Conservation (phyloP, 2,329 filamentous ascomycete genomes). For the Neonectria sp. region DNA sequence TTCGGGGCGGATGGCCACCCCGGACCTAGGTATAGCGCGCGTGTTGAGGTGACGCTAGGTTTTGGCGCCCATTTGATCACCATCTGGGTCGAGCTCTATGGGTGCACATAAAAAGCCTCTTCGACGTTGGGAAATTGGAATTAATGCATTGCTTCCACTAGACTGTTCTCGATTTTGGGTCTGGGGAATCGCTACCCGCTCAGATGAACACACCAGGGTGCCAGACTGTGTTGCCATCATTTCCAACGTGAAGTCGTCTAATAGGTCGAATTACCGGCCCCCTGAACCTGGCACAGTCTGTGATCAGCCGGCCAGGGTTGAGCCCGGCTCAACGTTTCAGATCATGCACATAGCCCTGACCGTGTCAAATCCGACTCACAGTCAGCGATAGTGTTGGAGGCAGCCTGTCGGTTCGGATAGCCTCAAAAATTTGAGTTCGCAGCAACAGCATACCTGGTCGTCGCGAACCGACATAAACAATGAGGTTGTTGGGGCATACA, state of each 20-base stretch:
- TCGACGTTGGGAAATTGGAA: conserved; percentile 29
- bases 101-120: conserved; percentile 12
- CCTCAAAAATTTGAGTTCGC: conserved; percentile 15
- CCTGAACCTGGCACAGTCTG: conserved; percentile 31
- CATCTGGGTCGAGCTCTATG: conserved; percentile 3
- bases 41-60: conserved; percentile 6
- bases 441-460: conserved; percentile 9
- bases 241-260: conserved; percentile 12
- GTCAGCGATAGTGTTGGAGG: conserved; percentile 4
- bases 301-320: conserved; percentile 18
- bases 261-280: conserved; percentile 12
- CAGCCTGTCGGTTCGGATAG: conserved; percentile 12
- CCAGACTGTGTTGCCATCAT: conserved; percentile 10
- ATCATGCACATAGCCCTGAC: conserved; percentile 24
- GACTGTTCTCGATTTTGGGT: conserved; percentile 29
- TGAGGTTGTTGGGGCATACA: background rate
- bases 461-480: conserved; percentile 15
- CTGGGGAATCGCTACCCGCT: conserved; percentile 28
- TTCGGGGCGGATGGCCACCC: conserved; percentile 21
- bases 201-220: conserved; percentile 20
- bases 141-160: conserved; percentile 26
- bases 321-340: conserved; percentile 30
- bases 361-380: conserved; percentile 15
- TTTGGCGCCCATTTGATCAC: conserved; percentile 5
- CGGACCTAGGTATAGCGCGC: conserved; percentile 13